Conservation (phyloP, 176 grass and related monocot species). For the Juncus effusus region DNA sequence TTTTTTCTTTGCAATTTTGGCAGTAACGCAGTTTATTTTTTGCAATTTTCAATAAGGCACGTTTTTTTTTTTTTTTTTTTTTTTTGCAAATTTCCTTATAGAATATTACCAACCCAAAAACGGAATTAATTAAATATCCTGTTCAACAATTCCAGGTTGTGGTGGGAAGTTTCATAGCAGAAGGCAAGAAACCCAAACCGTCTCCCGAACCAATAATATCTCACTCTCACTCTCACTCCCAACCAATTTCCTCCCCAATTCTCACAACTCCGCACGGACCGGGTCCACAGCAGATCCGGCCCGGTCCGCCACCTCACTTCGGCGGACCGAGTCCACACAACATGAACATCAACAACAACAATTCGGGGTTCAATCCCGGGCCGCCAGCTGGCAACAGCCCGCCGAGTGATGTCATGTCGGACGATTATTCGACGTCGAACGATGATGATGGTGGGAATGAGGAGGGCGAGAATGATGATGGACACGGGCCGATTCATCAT, state of each 20-base stretch:
- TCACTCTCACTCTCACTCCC: slow-evolving; percentile 50
- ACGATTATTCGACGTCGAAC: slow-evolving; percentile 10
- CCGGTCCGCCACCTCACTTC: slow-evolving; percentile 11
- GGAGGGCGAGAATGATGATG: too few relatives aligned
- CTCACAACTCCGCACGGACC: too few relatives aligned
- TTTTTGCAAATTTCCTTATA: neutral
- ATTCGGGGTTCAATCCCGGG: neutral
- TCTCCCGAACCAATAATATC: slow-evolving; percentile 55
- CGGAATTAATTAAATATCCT: neutral
- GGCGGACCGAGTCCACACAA: slow-evolving; percentile 15
- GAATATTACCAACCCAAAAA: neutral
- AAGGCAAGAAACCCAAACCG: slow-evolving; percentile 81
- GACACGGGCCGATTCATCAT: too few relatives aligned
- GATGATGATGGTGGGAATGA: neutral
- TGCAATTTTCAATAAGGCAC: too few relatives aligned
- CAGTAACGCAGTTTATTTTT: too few relatives aligned
- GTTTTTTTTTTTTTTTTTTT: neutral
- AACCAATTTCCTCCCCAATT: neutral
- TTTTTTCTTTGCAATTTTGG: too few relatives aligned
- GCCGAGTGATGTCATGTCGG: slow-evolving; percentile 21
- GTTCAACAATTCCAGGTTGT: slow-evolving; percentile 54
- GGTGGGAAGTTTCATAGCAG: slow-evolving; percentile 85
- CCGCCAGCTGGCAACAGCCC: slow-evolving; percentile 18
- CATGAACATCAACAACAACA: neutral
- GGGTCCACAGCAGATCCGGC: neutral